These are phyloP conservation scores for Ganoderma resinaceum DNA, from an alignment of 1,284 basidiomycete species.

Conservation along the genomic window DNA sequence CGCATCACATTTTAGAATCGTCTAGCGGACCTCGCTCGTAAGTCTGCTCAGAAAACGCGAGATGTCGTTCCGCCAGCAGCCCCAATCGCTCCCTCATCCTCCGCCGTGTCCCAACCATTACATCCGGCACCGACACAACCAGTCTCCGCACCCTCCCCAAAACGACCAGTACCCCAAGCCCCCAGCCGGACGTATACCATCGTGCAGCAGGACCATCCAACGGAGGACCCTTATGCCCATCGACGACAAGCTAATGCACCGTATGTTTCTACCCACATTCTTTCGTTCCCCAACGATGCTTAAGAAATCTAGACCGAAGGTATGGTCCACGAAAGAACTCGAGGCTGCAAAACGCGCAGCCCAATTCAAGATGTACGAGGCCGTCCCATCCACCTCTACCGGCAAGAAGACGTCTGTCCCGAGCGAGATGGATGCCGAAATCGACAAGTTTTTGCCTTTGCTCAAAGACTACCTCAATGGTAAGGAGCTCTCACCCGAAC, in stretches of 20 bases:
- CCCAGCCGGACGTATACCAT: slow-evolving; percentile 39
- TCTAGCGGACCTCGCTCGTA: slow-evolving; percentile 29
- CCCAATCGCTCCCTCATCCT: slow-evolving; percentile 8
- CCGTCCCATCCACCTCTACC: slow-evolving; percentile 51
- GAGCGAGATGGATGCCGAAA: slow-evolving; percentile 56
- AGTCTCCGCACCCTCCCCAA: background rate
- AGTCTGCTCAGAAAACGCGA: slow-evolving; percentile 26
- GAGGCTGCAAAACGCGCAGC: slow-evolving; percentile 24
- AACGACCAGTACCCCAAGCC: slow-evolving; percentile 8
- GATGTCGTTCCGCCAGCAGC: slow-evolving; percentile 9
- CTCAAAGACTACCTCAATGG: slow-evolving; percentile 74
- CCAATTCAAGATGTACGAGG: slow-evolving; percentile 72
- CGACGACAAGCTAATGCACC: slow-evolving; percentile 32
- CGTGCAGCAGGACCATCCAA: slow-evolving; percentile 30
- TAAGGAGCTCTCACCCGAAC: slow-evolving; percentile 40
- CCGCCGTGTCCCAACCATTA: background rate
- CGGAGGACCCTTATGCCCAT: slow-evolving; percentile 20
- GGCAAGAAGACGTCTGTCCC: slow-evolving; percentile 37
- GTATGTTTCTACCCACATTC: slow-evolving; percentile 31
- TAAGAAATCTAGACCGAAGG: slow-evolving; percentile 47
- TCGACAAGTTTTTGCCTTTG: slow-evolving; percentile 77
- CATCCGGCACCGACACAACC: slow-evolving; percentile 16
- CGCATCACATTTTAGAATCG: slow-evolving; percentile 20
- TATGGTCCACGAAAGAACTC: slow-evolving; percentile 59
- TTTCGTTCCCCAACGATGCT: background rate